Evolutionary conservation across 2,329 filamentous ascomycete species (phyloP), one percentile per base, ranked within the genome.

Genomic region (Colletotrichum viniferum): DNA sequence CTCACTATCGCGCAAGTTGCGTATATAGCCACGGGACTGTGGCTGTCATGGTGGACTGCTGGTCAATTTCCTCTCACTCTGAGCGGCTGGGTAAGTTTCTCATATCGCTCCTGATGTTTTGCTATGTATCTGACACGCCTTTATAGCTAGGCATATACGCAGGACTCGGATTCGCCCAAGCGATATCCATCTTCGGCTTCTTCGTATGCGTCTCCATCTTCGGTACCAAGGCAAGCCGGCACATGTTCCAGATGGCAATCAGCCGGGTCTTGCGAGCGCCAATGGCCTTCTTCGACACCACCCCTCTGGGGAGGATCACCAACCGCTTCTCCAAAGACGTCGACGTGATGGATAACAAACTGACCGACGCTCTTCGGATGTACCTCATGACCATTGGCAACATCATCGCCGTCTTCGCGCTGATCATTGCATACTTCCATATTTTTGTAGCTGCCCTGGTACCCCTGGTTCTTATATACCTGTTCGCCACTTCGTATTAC

Each of bases 271-370:
- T 93, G 18, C 88, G 91, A 30, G 91, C 91, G 3, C 91, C 91
- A 28, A 92, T 93, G 95, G 94, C 94, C 6, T 98, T 98, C 86
- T 98, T 98, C 86, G 96, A 98, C 80, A 98, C 96, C 0, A 98
- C 96, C 1, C 96, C 96, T 1, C 89, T 98, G 1, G 96, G 96
- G n/a, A 93, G 96, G 52, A 98, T 98, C 83, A 98, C 95, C 32
- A 98, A 98, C 83, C 94, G 96, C 24, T 98, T 98, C 85, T 97
- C 95, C 30, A 94, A 96, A 79, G 96, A 98, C 81, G 94, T 98
- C 52, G 95, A 98, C 81, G 95, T 96, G 72, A 97, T 98, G 95
- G 96, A 98, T 85, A 98, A 98, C 83, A 95, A 92, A 71, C 86
- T 98, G 55, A 94, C 94, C 0, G 96, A 98, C 80, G 93, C 95